These are phyloP conservation scores for Globisporangium radiosum DNA, from an alignment of 352 stramenopile genomes.

Conservation along the genomic window DNA sequence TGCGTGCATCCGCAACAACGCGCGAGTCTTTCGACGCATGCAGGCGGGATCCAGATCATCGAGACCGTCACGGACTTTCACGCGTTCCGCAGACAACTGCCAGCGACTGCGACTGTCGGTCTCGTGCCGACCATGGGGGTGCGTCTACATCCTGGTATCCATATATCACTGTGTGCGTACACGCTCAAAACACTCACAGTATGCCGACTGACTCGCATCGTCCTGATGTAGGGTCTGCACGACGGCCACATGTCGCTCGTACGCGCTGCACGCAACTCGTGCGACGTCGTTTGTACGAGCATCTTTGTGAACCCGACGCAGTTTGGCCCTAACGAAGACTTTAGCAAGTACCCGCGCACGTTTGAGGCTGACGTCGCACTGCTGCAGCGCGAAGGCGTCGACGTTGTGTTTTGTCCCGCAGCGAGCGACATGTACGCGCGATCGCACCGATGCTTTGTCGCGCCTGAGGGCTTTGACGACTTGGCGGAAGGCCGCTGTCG, in stretches of 20 bases:
- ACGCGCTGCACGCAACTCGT: constrained; percentile 79
- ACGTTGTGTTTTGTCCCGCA: constrained; percentile 86
- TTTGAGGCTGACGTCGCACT: constrained; percentile 91
- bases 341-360: constrained; percentile 96
- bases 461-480: constrained; percentile 92
- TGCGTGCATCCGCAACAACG: neutral
- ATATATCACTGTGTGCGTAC: neutral
- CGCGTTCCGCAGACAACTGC: constrained; percentile 36
- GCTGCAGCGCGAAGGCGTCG: constrained; percentile 82
- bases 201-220: too few relatives aligned
- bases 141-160: constrained; percentile 6
- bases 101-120: constrained; percentile 71
- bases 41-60: constrained; percentile 20
- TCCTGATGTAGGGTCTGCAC: constrained; percentile 85
- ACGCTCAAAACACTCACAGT: too few relatives aligned
- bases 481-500: constrained; percentile 89
- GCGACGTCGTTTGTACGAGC: constrained; percentile 93
- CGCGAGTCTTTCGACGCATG: constrained; percentile 7
- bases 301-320: constrained; percentile 99
- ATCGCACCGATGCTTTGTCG: constrained; percentile 87
- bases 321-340: constrained; percentile 97
- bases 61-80: constrained; percentile 53
- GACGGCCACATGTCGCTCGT: constrained; percentile 92
- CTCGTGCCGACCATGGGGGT: constrained; percentile 99
- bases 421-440: constrained; percentile 85